phyloP scores from a whole-genome alignment of 208 protist species.

The Borovskyia barvae region DNA sequence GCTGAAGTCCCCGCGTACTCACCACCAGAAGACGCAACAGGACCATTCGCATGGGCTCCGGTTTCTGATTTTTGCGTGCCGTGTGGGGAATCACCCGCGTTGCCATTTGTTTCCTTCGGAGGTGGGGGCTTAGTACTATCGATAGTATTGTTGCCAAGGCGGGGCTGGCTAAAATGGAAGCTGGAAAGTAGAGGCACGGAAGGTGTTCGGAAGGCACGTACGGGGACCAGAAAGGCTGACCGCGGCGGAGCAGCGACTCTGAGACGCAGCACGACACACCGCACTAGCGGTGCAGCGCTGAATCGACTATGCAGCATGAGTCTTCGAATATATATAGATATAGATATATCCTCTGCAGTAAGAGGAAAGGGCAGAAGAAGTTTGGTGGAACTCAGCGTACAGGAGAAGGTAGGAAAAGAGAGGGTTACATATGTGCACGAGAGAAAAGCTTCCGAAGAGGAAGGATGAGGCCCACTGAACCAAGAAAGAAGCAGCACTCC shows the following conservation, averaged over 20 bases:
- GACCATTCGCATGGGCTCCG: no score
- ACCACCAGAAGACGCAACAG: no score
- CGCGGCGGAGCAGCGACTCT: not conserved
- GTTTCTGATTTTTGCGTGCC: no score
- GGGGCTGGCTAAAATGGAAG: not conserved
- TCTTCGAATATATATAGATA: no score
- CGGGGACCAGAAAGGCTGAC: not conserved
- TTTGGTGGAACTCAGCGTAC: not conserved
- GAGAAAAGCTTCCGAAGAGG: no score
- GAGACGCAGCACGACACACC: not conserved
- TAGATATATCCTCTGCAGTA: no score
- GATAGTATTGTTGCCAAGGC: not conserved
- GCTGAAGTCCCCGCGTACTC: no score
- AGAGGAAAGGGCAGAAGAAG: not conserved
- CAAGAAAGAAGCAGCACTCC: no score
- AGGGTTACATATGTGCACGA: no score
- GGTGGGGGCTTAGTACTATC: not conserved
- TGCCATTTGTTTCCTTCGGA: slow-evolving; percentile 2
- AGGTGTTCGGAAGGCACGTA: slow-evolving; percentile 1
- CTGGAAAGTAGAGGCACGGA: slow-evolving; percentile 1
- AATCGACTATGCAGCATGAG: no score
- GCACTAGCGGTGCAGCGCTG: not conserved
- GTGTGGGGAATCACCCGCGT: not conserved
- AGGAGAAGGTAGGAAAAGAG: not conserved
- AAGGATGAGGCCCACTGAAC: no score